Percentiles rank a stretch among this genome's conserved stretches.
Conservation (phyloP, 768 basidiomycete genomes). For the Pleurotus cornucopiae region DNA sequence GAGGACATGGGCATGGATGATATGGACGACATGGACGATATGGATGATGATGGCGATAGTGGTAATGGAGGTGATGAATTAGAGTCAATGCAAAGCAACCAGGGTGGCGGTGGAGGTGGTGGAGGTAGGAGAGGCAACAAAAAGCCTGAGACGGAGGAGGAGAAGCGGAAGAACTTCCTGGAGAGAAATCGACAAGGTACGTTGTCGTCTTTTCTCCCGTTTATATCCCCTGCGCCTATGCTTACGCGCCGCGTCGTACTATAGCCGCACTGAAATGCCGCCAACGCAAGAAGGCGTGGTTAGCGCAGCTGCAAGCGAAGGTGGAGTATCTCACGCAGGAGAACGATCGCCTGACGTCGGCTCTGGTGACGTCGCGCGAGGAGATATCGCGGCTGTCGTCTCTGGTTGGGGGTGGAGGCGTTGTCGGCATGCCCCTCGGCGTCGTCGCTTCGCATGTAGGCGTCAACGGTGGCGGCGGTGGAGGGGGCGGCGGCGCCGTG, state of each 20-base stretch:
- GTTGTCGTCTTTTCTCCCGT: conserved; percentile 14
- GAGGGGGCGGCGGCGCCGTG: conserved; percentile 21
- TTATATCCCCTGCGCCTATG: conserved; percentile 5
- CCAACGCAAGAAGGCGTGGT: conserved; percentile 98
- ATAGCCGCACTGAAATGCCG: conserved; percentile 97
- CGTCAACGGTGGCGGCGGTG: conserved; percentile 12
- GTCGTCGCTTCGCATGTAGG: conserved; percentile 18
- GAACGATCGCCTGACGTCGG: conserved; percentile 88
- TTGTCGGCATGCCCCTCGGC: conserved; percentile 30
- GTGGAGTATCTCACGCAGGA: conserved; percentile 91
- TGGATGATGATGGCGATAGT: conserved; percentile 34
- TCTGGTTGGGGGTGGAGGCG: conserved; percentile 62
- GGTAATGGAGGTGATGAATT: conserved; percentile 31
- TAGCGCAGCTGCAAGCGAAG: conserved; percentile 86
- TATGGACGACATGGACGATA: conserved; percentile 20
- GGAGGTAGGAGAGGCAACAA: conserved; percentile 33
- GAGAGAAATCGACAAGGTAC: conserved; percentile 96
- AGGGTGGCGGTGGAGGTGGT: conserved; percentile 10
- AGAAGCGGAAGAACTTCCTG: conserved; percentile 94
- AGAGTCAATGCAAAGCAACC: conserved; percentile 13
- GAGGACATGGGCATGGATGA: conserved; percentile 35
- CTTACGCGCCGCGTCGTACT: conserved; percentile 7
- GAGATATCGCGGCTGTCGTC: conserved; percentile 84
- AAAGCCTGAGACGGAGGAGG: conserved; percentile 96
- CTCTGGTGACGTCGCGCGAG: conserved; percentile 84